Conservation (phyloP, 2,329 filamentous ascomycete genomes). For the Sarocladium brachiariae region DNA sequence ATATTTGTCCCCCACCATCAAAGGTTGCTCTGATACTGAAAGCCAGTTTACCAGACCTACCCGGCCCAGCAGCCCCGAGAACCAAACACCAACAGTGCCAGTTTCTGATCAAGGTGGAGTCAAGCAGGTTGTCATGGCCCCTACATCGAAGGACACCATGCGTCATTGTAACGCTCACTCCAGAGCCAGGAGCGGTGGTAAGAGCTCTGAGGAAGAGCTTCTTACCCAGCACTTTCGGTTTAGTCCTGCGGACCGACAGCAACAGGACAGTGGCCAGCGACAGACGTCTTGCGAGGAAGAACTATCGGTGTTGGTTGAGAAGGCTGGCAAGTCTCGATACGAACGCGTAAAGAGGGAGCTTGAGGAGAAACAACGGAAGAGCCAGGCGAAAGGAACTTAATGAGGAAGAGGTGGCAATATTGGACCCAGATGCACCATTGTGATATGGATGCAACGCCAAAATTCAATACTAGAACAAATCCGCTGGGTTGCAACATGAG, state of each 20-base stretch:
- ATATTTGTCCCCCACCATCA: no score
- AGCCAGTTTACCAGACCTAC: no score
- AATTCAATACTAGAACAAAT: no score
- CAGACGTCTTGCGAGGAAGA: background rate
- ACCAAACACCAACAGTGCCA: background rate
- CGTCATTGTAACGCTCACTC: no score
- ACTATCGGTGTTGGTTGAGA: background rate
- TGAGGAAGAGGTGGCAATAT: no score
- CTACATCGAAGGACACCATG: no score
- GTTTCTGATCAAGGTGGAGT: background rate
- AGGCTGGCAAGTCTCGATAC: background rate
- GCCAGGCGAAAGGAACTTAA: background rate
- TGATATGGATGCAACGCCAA: no score
- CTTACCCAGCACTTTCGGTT: background rate
- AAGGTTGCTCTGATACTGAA: no score
- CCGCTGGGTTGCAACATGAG: no score
- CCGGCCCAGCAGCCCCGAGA: background rate
- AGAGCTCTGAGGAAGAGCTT: background rate
- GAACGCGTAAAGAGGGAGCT: background rate
- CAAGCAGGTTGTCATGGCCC: background rate
- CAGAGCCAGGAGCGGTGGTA: no score
- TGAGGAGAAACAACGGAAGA: background rate
- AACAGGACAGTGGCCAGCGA: background rate
- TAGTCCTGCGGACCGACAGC: no score
- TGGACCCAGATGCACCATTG: no score